Evolutionary conservation across 306 rosid species (phyloP).

Genomic region (Cicer arietinum): DNA sequence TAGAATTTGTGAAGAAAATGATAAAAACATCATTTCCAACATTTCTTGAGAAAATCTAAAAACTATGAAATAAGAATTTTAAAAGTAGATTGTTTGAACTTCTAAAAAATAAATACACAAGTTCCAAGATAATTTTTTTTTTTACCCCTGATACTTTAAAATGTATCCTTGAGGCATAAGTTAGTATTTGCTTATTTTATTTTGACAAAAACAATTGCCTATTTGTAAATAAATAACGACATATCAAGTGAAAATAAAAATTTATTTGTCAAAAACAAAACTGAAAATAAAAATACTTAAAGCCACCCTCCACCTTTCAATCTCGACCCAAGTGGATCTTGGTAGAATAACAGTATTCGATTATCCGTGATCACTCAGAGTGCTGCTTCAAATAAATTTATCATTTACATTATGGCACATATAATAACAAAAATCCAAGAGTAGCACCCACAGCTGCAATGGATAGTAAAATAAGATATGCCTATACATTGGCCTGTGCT

Average conservation of each 20-base stretch:
- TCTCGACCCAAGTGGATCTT: not conserved
- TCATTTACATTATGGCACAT: conserved; percentile 54
- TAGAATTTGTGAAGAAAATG: too few relatives aligned
- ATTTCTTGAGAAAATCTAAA: too few relatives aligned
- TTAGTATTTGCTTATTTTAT: too few relatives aligned
- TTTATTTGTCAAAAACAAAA: too few relatives aligned
- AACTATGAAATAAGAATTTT: too few relatives aligned
- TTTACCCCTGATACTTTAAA: too few relatives aligned
- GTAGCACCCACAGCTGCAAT: conserved; percentile 28
- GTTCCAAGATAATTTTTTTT: too few relatives aligned
- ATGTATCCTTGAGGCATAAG: too few relatives aligned
- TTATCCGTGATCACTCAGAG: not conserved
- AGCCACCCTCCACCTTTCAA: conserved; percentile 1
- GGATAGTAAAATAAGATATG: conserved; percentile 11
- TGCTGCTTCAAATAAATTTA: conserved; percentile 43
- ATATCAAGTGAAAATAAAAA: not conserved
- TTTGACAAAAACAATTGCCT: too few relatives aligned
- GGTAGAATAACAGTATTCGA: not conserved
- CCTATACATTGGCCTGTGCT: conserved; percentile 39
- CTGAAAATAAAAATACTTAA: not conserved
- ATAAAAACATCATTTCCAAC: too few relatives aligned
- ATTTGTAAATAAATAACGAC: not conserved
- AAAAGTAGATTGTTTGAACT: too few relatives aligned
- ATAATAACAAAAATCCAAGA: conserved; percentile 36
- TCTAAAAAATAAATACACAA: too few relatives aligned